Conservation (phyloP, 73 alveolate genomes). For the Durusdinium trenchii region DNA sequence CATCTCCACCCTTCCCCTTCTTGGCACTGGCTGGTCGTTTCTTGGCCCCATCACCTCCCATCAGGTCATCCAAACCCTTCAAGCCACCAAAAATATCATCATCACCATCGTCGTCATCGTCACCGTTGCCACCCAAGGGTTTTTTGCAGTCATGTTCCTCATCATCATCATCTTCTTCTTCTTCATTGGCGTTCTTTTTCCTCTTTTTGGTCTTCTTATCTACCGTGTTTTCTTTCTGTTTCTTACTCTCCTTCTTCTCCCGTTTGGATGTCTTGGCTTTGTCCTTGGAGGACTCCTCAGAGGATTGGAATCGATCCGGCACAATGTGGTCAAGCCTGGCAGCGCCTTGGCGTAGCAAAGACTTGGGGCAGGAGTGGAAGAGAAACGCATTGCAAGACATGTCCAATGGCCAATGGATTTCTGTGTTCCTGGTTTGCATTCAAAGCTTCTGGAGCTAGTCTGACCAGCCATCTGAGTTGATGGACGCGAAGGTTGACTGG, state of each 20-base stretch:
- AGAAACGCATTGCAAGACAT: background rate
- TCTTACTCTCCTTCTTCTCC: background rate
- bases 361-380: background rate
- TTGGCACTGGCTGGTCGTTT: background rate
- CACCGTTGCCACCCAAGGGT: background rate
- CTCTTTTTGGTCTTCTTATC: background rate
- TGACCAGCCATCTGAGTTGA: background rate
- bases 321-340: too few species aligned
- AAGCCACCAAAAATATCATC: background rate
- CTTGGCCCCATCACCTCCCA: background rate
- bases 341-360: too few species aligned
- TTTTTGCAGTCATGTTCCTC: background rate
- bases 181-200: background rate
- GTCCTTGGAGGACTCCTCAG: background rate
- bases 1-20: constrained; percentile 10
- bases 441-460: background rate
- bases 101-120: background rate
- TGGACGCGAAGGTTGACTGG: background rate
- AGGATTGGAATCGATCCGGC: constrained; percentile 8
- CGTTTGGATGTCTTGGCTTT: background rate
- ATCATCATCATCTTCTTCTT: background rate
- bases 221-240: background rate
- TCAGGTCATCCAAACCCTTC: background rate
- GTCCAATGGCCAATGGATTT: background rate
- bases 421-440: background rate